Conservation (phyloP, 345 rosid species). For the Alliaria petiolata region DNA sequence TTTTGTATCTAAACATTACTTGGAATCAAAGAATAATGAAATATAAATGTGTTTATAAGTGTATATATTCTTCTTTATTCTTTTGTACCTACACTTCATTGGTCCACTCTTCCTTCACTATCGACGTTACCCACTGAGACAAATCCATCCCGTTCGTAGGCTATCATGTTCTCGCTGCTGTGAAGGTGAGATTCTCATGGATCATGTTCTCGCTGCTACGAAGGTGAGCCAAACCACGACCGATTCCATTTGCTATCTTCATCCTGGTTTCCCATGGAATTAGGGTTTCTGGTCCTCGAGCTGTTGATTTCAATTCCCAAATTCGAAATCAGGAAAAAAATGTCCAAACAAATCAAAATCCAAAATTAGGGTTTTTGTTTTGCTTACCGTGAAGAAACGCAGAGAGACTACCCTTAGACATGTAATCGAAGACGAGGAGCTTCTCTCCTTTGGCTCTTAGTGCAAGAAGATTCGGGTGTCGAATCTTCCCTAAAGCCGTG, state of each 20-base stretch:
- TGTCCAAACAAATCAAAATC: background rate
- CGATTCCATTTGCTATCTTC: conserved; percentile 65
- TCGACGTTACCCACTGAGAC: conserved; percentile 96
- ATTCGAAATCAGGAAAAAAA: background rate
- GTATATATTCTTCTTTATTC: conserved; percentile 17
- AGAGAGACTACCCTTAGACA: conserved; percentile 82
- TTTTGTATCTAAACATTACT: conserved; percentile 10
- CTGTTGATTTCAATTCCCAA: conserved; percentile 36
- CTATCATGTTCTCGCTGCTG: no score
- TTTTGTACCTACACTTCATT: conserved; percentile 84
- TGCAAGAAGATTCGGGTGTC: conserved; percentile 73
- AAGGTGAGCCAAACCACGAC: conserved; percentile 65
- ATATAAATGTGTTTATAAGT: background rate
- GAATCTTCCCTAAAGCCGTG: conserved; percentile 63
- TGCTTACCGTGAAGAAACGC: conserved; percentile 83
- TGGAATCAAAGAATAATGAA: conserved; percentile 17
- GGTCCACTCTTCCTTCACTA: conserved; percentile 94
- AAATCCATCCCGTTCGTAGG: conserved; percentile 79
- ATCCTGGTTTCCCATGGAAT: conserved; percentile 78
- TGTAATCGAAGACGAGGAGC: conserved; percentile 91
- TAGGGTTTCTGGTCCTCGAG: conserved; percentile 79
- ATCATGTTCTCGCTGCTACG: conserved; percentile 68
- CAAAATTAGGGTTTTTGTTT: background rate
- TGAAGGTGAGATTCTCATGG: conserved; percentile 88
- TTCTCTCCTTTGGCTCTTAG: conserved; percentile 94